Evolutionary conservation across 257 asterid genomes (phyloP).

Genomic region (Fraxinus americana): DNA sequence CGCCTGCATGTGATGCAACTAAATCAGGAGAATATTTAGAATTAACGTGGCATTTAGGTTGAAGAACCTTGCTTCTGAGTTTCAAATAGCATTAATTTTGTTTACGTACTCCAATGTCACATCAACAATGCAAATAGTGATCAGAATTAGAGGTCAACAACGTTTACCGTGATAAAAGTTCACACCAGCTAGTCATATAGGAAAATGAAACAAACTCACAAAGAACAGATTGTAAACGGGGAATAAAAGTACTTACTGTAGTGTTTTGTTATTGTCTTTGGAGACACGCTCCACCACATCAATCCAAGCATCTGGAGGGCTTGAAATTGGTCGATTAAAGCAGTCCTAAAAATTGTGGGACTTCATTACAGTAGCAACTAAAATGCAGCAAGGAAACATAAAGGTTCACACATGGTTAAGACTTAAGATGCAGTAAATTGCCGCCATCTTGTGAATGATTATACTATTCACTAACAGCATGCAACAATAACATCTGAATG

Average conservation of each 20-base stretch:
- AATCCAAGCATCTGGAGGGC: slow-evolving; percentile 99
- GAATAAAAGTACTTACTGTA: slow-evolving; percentile 53
- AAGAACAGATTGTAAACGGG: slow-evolving; percentile 2
- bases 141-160: neutral
- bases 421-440: neutral
- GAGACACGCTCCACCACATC: slow-evolving; percentile 98
- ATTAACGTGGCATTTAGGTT: slow-evolving; percentile 20
- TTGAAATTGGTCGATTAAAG: slow-evolving; percentile 94
- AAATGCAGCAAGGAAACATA: neutral
- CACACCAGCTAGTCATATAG: neutral
- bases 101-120: slow-evolving; percentile 1
- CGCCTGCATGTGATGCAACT: slow-evolving; percentile 57
- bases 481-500: neutral
- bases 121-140: slow-evolving; percentile 1
- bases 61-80: slow-evolving; percentile 10
- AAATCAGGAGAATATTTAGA: slow-evolving; percentile 17
- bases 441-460: neutral
- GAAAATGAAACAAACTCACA: neutral
- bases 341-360: slow-evolving; percentile 66
- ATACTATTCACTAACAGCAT: neutral
- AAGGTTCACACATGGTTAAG: neutral
- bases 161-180: neutral
- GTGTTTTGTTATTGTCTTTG: slow-evolving; percentile 85
- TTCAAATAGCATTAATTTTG: slow-evolving; percentile 10
- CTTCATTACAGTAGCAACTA: slow-evolving; percentile 9